These are phyloP conservation scores for Podospora fimiseda DNA, from an alignment of 495 filamentous ascomycete genomes.

Conservation along the genomic window DNA sequence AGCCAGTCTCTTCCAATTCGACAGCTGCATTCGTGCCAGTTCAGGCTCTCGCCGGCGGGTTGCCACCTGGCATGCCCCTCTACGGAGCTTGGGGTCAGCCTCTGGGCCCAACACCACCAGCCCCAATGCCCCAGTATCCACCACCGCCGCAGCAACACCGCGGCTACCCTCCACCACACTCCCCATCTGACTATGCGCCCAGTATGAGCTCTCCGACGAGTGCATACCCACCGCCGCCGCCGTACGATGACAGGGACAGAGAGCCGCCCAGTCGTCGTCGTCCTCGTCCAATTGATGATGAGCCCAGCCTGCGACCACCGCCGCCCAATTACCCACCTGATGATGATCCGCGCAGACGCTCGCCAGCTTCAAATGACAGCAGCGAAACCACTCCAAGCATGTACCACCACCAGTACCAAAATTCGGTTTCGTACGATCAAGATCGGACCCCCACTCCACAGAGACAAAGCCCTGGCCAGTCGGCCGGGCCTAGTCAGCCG, in stretches of 20 bases:
- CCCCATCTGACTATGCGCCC: constrained; percentile 20
- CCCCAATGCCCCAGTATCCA: constrained; percentile 19
- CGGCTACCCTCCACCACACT: constrained; percentile 12
- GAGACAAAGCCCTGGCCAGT: constrained; percentile 23
- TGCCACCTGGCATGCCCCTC: constrained; percentile 43
- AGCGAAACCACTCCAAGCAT: constrained; percentile 32
- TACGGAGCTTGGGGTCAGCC: constrained; percentile 48
- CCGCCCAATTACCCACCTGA: constrained; percentile 38
- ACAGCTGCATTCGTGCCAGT: constrained; percentile 46
- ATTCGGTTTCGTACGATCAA: constrained; percentile 17
- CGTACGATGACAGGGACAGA: constrained; percentile 31
- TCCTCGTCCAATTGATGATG: constrained; percentile 32
- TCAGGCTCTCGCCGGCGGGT: constrained; percentile 39
- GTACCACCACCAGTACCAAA: constrained; percentile 26
- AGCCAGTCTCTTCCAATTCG: constrained; percentile 42
- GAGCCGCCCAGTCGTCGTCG: constrained; percentile 30
- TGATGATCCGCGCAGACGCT: constrained; percentile 41
- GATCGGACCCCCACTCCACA: constrained; percentile 19
- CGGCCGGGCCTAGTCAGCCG: constrained; percentile 5
- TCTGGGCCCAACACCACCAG: not conserved
- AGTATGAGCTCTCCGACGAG: constrained; percentile 25
- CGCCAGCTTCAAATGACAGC: constrained; percentile 38
- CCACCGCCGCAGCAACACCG: constrained; percentile 8
- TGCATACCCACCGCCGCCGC: constrained; percentile 35
- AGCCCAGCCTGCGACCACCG: constrained; percentile 36